Evolutionary conservation across 192 early-diverging fungal genomes (phyloP).

Genomic region (Linnemannia exigua): DNA sequence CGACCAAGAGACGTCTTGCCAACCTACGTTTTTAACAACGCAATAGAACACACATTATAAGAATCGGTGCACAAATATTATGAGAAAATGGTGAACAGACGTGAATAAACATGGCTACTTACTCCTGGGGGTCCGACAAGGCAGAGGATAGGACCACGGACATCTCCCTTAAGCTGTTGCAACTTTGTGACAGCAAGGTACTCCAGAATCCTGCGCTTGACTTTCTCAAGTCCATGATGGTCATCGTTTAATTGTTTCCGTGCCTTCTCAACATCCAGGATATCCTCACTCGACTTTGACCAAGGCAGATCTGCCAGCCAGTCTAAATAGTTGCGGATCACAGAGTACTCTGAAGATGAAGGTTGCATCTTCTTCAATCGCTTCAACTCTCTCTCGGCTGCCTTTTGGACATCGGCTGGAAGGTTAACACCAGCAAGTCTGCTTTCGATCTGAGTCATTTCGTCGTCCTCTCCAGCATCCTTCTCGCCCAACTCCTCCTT

Average conservation of each 20-base stretch:
- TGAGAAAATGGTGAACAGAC: neutral
- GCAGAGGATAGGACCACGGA: slow-evolving; percentile 86
- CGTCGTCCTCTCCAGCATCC: slow-evolving; percentile 76
- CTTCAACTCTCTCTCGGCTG: slow-evolving; percentile 74
- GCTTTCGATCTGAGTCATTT: slow-evolving; percentile 70
- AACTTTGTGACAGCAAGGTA: slow-evolving; percentile 87
- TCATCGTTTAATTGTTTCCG: slow-evolving; percentile 80
- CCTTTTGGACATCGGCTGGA: slow-evolving; percentile 70
- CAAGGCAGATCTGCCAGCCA: slow-evolving; percentile 85
- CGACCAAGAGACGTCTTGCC: slow-evolving; percentile 90
- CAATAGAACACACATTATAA: slow-evolving; percentile 2
- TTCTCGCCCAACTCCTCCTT: slow-evolving; percentile 84
- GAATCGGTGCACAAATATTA: neutral
- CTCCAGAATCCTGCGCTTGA: slow-evolving; percentile 88
- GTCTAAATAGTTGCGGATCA: slow-evolving; percentile 84
- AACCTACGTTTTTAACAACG: slow-evolving; percentile 63
- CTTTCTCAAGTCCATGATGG: slow-evolving; percentile 85
- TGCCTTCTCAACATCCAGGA: slow-evolving; percentile 76
- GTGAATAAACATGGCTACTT: slow-evolving; percentile 25
- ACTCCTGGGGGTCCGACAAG: slow-evolving; percentile 74
- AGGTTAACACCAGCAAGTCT: slow-evolving; percentile 70
- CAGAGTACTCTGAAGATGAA: slow-evolving; percentile 82
- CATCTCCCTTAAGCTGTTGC: slow-evolving; percentile 69
- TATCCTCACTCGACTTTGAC: slow-evolving; percentile 70
- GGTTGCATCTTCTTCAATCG: slow-evolving; percentile 79